phyloP scores from a whole-genome alignment of 2,329 filamentous ascomycete species.

The Trichoderma sp. region DNA sequence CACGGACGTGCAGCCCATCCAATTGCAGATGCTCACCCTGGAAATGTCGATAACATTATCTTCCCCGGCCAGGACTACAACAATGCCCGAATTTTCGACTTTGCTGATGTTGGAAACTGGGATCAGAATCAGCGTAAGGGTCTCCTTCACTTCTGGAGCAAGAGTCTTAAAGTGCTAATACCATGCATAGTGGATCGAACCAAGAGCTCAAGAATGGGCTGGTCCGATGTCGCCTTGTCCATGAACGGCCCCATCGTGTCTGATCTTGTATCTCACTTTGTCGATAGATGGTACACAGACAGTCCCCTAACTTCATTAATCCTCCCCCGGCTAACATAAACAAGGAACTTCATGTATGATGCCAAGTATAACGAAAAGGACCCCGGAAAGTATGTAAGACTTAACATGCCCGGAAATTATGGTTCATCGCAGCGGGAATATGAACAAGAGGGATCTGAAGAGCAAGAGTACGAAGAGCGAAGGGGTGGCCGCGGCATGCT shows the following conservation, averaged over 20 bases:
- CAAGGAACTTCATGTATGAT: slow-evolving; percentile 77
- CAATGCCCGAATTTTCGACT: slow-evolving; percentile 81
- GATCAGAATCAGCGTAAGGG: slow-evolving; percentile 71
- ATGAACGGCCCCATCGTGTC: slow-evolving; percentile 71
- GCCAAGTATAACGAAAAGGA: slow-evolving; percentile 68
- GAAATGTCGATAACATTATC: slow-evolving; percentile 69
- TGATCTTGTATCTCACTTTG: slow-evolving; percentile 75
- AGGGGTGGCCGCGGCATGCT: neutral
- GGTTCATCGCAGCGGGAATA: slow-evolving; percentile 16
- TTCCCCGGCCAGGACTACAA: slow-evolving; percentile 94
- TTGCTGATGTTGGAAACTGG: slow-evolving; percentile 73
- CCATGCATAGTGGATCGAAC: slow-evolving; percentile 63
- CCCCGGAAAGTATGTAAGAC: slow-evolving; percentile 49
- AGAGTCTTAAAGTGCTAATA: neutral
- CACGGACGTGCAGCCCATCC: slow-evolving; percentile 55
- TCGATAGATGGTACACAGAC: slow-evolving; percentile 66
- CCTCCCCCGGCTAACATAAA: neutral
- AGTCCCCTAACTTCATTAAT: neutral
- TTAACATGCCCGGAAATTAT: slow-evolving; percentile 36
- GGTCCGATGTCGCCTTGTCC: slow-evolving; percentile 82
- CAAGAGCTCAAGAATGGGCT: slow-evolving; percentile 82
- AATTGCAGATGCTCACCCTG: slow-evolving; percentile 80
- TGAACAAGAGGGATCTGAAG: neutral
- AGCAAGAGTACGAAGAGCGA: neutral
- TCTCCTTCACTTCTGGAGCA: neutral